Evolutionary conservation across 192 early-diverging fungal genomes (phyloP).

Genomic region (Podila horticola): DNA sequence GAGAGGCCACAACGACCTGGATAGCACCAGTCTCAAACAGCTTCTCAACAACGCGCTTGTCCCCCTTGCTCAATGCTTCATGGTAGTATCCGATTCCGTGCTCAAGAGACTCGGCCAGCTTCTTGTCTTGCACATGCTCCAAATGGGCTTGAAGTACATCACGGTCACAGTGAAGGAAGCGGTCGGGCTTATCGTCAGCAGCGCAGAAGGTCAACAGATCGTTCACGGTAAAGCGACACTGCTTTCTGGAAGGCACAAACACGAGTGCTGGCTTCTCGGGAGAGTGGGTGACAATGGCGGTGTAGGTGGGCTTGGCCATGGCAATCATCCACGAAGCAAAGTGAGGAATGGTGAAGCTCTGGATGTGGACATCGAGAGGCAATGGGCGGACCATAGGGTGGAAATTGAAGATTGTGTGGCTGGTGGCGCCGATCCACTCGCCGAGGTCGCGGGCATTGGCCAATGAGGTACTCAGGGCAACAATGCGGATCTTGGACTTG

Average conservation of each 20-base stretch:
- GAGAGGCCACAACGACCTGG: constrained; percentile 90
- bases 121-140: constrained; percentile 76
- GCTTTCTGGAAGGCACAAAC: constrained; percentile 92
- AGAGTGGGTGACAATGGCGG: constrained; percentile 74
- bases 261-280: constrained; percentile 81
- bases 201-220: constrained; percentile 86
- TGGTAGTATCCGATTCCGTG: constrained; percentile 93
- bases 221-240: constrained; percentile 86
- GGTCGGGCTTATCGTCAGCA: constrained; percentile 77
- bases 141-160: constrained; percentile 71
- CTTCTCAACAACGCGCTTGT: constrained; percentile 76
- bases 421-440: constrained; percentile 93
- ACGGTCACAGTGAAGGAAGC: constrained; percentile 77
- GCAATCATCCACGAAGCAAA: constrained; percentile 97
- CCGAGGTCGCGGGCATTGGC: constrained; percentile 99
- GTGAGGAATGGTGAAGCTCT: constrained; percentile 90
- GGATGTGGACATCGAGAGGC: constrained; percentile 95
- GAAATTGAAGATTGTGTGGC: constrained; percentile 91
- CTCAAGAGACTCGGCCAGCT: constrained; percentile 73
- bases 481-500: constrained; percentile 81
- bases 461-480: constrained; percentile 88
- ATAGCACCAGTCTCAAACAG: constrained; percentile 83
- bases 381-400: constrained; percentile 92
- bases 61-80: constrained; percentile 83
- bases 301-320: constrained; percentile 88